Percentiles rank a stretch among this genome's conserved stretches.
These are phyloP conservation scores for Panaeolus papilionaceus DNA, from an alignment of 768 basidiomycete genomes.

Conservation along the genomic window DNA sequence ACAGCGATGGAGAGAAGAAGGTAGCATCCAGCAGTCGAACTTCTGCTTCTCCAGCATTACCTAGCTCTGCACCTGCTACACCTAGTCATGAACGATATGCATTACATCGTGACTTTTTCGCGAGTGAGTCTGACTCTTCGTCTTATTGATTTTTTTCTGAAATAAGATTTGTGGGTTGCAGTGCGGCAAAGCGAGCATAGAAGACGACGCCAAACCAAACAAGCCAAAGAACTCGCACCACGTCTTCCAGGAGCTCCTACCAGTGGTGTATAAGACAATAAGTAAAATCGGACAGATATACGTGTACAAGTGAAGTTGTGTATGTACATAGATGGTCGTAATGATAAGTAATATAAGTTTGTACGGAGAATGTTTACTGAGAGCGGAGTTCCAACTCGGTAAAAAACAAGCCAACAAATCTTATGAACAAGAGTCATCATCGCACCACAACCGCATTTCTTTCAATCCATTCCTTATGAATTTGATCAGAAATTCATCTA, in stretches of 20 bases:
- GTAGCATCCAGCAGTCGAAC: slow-evolving; percentile 36
- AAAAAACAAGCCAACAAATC: slow-evolving; percentile 18
- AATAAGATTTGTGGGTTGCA: slow-evolving; percentile 26
- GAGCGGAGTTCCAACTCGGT: slow-evolving; percentile 35
- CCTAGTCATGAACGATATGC: slow-evolving; percentile 75
- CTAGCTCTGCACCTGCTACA: slow-evolving; percentile 33
- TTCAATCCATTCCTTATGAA: slow-evolving; percentile 5
- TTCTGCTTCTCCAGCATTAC: slow-evolving; percentile 36
- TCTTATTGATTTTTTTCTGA: not conserved
- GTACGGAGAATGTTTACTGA: not conserved
- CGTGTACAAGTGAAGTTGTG: not conserved
- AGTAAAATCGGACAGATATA: not conserved
- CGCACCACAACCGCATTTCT: slow-evolving; percentile 17
- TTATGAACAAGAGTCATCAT: slow-evolving; percentile 15
- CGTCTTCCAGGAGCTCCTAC: slow-evolving; percentile 70
- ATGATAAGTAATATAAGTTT: not conserved
- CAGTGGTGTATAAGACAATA: slow-evolving; percentile 26
- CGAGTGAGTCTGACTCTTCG: slow-evolving; percentile 41
- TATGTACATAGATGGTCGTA: not conserved
- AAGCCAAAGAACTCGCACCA: slow-evolving; percentile 74
- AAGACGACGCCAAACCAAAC: slow-evolving; percentile 66
- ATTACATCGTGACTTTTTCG: slow-evolving; percentile 85
- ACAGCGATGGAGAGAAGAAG: slow-evolving; percentile 39
- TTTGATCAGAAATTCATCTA: not conserved
- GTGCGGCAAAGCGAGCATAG: slow-evolving; percentile 82